phyloP scores from a whole-genome alignment of 2,329 filamentous ascomycete genomes.

The Cytospora mali region DNA sequence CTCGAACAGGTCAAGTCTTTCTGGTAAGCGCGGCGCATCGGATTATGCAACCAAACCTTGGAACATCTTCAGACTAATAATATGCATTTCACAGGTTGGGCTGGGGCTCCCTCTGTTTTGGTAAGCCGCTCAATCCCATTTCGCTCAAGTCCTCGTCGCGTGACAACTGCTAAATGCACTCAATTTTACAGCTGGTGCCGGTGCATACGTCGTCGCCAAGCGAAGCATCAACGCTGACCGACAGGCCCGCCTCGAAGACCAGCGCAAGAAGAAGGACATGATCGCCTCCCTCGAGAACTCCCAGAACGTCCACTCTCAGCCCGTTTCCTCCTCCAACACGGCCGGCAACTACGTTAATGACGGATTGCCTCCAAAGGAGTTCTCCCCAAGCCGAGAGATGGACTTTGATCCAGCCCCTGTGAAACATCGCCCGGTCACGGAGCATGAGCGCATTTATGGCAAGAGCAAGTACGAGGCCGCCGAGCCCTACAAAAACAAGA shows the following conservation, averaged over 20 bases:
- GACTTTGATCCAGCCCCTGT: slow-evolving; percentile 81
- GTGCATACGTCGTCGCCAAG: slow-evolving; percentile 96
- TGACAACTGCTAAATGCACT: slow-evolving; percentile 25
- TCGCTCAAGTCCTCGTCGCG: no score
- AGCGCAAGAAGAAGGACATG: slow-evolving; percentile 63
- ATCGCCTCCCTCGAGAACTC: slow-evolving; percentile 58
- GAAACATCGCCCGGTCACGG: slow-evolving; percentile 74
- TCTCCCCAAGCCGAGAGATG: slow-evolving; percentile 72
- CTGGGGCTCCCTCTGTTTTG: slow-evolving; percentile 86
- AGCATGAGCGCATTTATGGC: slow-evolving; percentile 66
- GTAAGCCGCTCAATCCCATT: slow-evolving; percentile 50
- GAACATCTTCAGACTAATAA: slow-evolving; percentile 22
- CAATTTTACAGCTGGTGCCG: slow-evolving; percentile 69
- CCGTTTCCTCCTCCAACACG: slow-evolving; percentile 41
- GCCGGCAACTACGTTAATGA: slow-evolving; percentile 42
- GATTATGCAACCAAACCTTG: not conserved
- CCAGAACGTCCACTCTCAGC: slow-evolving; percentile 40
- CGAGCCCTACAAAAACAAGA: slow-evolving; percentile 73
- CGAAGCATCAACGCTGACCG: slow-evolving; percentile 91
- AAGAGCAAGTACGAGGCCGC: slow-evolving; percentile 90
- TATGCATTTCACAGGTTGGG: slow-evolving; percentile 67
- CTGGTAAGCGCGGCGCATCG: slow-evolving; percentile 48
- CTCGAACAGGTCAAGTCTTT: slow-evolving; percentile 62
- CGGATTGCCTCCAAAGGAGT: slow-evolving; percentile 58
- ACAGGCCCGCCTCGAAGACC: slow-evolving; percentile 68